A percentile compares a stretch with the other conserved stretches of the same genome.
Evolutionary conservation across 1,284 basidiomycete species (phyloP).

Genomic region (Sparassis latifolia): DNA sequence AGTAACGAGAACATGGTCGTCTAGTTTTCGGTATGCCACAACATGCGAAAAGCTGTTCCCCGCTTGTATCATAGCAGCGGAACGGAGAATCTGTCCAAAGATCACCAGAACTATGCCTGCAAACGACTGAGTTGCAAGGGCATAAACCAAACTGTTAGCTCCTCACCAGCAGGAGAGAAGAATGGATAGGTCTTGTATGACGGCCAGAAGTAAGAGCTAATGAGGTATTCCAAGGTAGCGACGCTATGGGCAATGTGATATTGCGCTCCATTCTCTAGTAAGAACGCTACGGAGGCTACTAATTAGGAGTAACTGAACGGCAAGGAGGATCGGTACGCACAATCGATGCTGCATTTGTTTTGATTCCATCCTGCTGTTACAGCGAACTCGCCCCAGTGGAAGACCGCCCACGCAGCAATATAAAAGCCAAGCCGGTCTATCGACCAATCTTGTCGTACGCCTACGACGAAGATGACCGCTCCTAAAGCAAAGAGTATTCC

Average conservation of each 20-base stretch:
- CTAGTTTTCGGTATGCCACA: constrained; percentile 69
- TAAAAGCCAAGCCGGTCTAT: constrained; percentile 81
- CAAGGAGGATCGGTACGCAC: constrained; percentile 44
- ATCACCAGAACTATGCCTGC: constrained; percentile 62
- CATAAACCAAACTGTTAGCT: neutral
- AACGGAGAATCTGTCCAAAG: constrained; percentile 75
- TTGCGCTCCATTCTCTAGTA: constrained; percentile 84
- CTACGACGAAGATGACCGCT: constrained; percentile 37
- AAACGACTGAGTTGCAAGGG: neutral
- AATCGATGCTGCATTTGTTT: constrained; percentile 88
- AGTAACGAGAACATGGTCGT: constrained; percentile 77
- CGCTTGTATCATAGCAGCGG: constrained; percentile 94
- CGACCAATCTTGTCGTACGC: constrained; percentile 56
- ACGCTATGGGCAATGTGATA: constrained; percentile 85
- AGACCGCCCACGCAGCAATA: constrained; percentile 71
- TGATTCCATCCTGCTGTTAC: constrained; percentile 96
- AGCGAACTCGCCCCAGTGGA: constrained; percentile 93
- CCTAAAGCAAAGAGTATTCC: constrained; percentile 60
- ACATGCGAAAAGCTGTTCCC: constrained; percentile 90
- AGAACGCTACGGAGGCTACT: constrained; percentile 60
- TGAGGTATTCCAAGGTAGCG: constrained; percentile 78
- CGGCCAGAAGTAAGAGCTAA: constrained; percentile 65
- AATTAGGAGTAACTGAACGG: neutral
- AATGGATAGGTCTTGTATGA: constrained; percentile 47
- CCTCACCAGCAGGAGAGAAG: constrained; percentile 51